Percentiles rank a stretch among this genome's conserved stretches.
Conservation (phyloP, 306 rosid species). For the Rosa multiflora region DNA sequence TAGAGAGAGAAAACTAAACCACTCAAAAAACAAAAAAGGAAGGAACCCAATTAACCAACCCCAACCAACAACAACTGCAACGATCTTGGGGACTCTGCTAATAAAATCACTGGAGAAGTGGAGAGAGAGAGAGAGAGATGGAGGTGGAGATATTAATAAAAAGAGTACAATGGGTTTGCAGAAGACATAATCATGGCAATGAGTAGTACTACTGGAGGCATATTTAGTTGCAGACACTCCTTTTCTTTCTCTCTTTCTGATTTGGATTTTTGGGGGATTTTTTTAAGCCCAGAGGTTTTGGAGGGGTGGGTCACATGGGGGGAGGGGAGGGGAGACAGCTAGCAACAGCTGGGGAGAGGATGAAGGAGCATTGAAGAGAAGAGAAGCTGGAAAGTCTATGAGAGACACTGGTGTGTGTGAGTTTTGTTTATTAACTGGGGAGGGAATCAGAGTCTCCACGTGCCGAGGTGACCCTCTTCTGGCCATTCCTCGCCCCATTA, state of each 20-base stretch:
- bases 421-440: conserved; percentile 32
- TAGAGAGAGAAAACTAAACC: conserved; percentile 10
- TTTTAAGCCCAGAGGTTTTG: conserved; percentile 42
- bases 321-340: conserved; percentile 72
- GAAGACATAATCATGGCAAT: conserved; percentile 1
- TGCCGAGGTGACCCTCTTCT: conserved; percentile 84
- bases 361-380: background rate
- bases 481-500: conserved; percentile 33
- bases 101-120: background rate
- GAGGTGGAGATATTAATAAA: background rate
- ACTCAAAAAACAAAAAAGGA: background rate
- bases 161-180: background rate
- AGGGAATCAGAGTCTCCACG: conserved; percentile 78
- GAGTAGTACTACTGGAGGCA: background rate
- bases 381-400: conserved; percentile 39
- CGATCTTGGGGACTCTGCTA: background rate
- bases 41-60: background rate
- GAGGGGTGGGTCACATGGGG: conserved; percentile 81
- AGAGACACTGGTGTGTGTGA: background rate
- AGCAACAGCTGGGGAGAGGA: conserved; percentile 79
- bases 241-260: background rate
- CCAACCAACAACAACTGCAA: background rate
- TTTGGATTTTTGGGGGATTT: background rate
- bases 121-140: background rate
- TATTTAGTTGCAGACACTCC: background rate